Evolutionary conservation across 768 basidiomycete genomes (phyloP).

Genomic region (Flagelloscypha sp.): DNA sequence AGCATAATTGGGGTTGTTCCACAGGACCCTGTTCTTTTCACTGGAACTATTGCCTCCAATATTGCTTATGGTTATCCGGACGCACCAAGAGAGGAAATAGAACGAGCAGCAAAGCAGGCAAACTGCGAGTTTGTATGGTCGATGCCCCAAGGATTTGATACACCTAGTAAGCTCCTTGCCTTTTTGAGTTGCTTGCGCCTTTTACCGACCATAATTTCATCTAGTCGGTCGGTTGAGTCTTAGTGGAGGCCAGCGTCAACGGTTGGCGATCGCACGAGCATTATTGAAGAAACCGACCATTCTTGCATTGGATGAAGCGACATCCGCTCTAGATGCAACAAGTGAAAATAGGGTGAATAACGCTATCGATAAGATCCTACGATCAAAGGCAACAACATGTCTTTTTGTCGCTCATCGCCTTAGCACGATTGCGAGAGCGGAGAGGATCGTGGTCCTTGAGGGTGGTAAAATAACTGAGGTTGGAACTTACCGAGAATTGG

Average conservation of each 20-base stretch:
- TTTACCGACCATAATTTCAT: conserved; percentile 5
- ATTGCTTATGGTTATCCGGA: conserved; percentile 80
- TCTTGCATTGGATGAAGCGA: conserved; percentile 84
- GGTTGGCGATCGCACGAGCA: conserved; percentile 79
- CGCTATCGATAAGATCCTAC: conserved; percentile 82
- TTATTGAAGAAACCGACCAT: conserved; percentile 84
- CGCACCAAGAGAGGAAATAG: conserved; percentile 76
- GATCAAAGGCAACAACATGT: conserved; percentile 74
- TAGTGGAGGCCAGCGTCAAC: conserved; percentile 75
- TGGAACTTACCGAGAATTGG: conserved; percentile 73
- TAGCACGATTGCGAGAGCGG: conserved; percentile 85
- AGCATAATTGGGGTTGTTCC: conserved; percentile 88
- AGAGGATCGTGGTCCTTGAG: conserved; percentile 85
- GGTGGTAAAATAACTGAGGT: conserved; percentile 80
- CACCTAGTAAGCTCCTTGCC: conserved; percentile 55
- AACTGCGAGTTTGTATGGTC: conserved; percentile 97
- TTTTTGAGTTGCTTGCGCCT: not conserved
- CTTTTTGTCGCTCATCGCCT: conserved; percentile 84
- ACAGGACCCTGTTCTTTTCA: conserved; percentile 88
- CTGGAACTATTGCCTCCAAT: conserved; percentile 90
- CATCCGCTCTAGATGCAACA: conserved; percentile 80
- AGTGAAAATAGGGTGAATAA: conserved; percentile 86
- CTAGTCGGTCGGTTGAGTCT: conserved; percentile 62
- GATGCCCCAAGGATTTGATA: conserved; percentile 91
- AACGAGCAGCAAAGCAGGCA: conserved; percentile 80